Evolutionary conservation across 2,329 filamentous ascomycete genomes (phyloP).

Genomic region (Neofusicoccum laricinum): DNA sequence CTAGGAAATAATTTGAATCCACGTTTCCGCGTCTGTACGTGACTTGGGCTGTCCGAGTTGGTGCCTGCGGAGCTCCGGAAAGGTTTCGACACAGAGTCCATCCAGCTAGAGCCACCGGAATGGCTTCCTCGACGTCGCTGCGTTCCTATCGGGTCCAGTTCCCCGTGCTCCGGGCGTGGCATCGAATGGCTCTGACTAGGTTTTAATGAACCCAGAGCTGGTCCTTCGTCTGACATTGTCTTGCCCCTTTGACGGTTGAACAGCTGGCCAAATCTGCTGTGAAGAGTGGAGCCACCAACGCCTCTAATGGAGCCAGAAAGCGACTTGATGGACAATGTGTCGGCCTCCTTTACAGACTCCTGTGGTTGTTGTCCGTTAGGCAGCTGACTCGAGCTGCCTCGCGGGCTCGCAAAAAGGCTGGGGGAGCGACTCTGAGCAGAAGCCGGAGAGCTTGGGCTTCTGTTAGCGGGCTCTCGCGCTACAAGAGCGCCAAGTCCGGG

Average conservation of each 20-base stretch:
- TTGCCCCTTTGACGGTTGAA: conserved; percentile 64
- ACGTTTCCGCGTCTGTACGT: conserved; percentile 43
- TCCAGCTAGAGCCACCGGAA: conserved; percentile 52
- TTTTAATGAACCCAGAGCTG: conserved; percentile 66
- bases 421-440: conserved; percentile 43
- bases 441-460: conserved; percentile 42
- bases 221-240: conserved; percentile 58
- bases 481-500: conserved; percentile 42
- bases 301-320: conserved; percentile 49
- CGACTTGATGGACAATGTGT: conserved; percentile 46
- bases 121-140: conserved; percentile 55
- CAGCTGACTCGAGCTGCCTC: conserved; percentile 45
- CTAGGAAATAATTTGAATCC: conserved; percentile 52
- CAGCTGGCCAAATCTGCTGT: conserved; percentile 53
- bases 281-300: conserved; percentile 41
- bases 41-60: conserved; percentile 33
- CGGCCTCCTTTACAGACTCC: conserved; percentile 42
- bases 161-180: conserved; percentile 54
- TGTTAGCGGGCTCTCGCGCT: conserved; percentile 28
- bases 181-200: conserved; percentile 74
- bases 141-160: conserved; percentile 47
- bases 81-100: conserved; percentile 47
- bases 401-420: conserved; percentile 47
- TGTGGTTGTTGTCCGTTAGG: conserved; percentile 35
- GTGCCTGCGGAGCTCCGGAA: conserved; percentile 33